These are phyloP conservation scores for Blumeriella jaapii DNA, from an alignment of 2,329 filamentous ascomycete genomes.

Conservation along the genomic window DNA sequence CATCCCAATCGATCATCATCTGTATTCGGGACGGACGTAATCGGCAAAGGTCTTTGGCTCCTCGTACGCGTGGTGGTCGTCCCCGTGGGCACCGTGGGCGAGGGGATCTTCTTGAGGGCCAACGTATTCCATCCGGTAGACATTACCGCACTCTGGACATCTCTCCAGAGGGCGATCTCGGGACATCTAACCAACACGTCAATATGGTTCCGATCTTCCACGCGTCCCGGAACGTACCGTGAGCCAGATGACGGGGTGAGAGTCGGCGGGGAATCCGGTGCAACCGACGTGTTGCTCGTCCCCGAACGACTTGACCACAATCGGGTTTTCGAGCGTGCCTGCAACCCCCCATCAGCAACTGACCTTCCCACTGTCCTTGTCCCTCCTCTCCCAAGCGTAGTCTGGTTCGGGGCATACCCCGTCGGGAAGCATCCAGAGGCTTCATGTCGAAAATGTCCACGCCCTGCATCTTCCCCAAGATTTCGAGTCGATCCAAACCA, in stretches of 20 bases:
- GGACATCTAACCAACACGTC: constrained; percentile 49
- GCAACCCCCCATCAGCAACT: constrained; percentile 11
- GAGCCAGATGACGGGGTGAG: constrained; percentile 83
- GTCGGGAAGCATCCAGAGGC: constrained; percentile 82
- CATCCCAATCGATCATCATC: constrained; percentile 46
- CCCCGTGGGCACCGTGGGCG: constrained; percentile 35
- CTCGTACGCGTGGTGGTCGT: constrained; percentile 48
- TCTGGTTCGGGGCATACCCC: constrained; percentile 42
- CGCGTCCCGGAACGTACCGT: constrained; percentile 45
- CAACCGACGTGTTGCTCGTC: constrained; percentile 96
- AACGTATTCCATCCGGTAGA: constrained; percentile 97
- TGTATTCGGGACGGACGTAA: constrained; percentile 91
- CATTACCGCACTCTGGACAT: constrained; percentile 91
- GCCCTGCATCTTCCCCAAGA: constrained; percentile 98
- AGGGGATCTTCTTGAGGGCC: constrained; percentile 60
- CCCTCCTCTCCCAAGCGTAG: constrained; percentile 6
- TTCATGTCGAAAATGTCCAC: constrained; percentile 98
- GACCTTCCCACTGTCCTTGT: constrained; percentile 1
- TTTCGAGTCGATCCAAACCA: constrained; percentile 96
- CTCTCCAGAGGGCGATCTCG: constrained; percentile 86
- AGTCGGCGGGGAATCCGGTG: constrained; percentile 88
- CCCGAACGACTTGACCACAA: constrained; percentile 80
- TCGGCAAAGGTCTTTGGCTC: constrained; percentile 96
- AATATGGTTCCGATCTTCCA: neutral
- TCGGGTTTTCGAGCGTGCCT: constrained; percentile 86